These are phyloP conservation scores for Trichoderma reesei DNA, from an alignment of 495 filamentous ascomycete species.

Conservation along the genomic window DNA sequence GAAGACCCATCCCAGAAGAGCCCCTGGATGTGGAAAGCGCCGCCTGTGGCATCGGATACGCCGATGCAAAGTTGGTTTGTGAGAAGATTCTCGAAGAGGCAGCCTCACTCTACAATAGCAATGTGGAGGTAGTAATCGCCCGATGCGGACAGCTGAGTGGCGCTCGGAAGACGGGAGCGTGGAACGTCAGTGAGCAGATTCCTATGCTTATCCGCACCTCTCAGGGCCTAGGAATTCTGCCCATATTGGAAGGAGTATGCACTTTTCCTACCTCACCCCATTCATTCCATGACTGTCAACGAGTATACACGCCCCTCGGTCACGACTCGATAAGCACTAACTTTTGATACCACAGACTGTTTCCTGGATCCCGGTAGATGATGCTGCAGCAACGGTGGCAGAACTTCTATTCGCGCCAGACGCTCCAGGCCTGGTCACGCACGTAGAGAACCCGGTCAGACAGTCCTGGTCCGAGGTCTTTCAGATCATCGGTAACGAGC, in stretches of 20 bases:
- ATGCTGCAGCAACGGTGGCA: not conserved
- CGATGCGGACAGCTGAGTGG: constrained; percentile 5
- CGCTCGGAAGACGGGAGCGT: not conserved
- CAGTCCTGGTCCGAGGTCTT: not conserved
- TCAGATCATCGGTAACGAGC: not conserved
- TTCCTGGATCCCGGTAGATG: constrained; percentile 5
- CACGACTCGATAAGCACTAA: not conserved
- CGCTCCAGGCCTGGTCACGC: not conserved
- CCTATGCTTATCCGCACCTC: constrained; percentile 3
- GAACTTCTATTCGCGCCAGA: not conserved
- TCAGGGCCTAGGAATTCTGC: not conserved
- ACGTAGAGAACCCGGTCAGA: constrained; percentile 5
- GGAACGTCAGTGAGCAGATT: constrained; percentile 5
- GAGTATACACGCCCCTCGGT: not conserved
- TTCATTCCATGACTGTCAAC: not conserved
- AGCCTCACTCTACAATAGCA: not conserved
- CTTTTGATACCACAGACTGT: not conserved
- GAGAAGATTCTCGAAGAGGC: constrained; percentile 6
- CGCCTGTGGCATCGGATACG: constrained; percentile 1
- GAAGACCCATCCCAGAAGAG: constrained; percentile 20
- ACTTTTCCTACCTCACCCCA: not conserved
- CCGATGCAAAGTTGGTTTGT: constrained; percentile 1
- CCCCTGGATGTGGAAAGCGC: constrained; percentile 41
- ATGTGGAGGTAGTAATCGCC: not conserved
- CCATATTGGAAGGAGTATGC: not conserved